These are phyloP conservation scores for Kazachstania bromeliacearum DNA, from an alignment of 805 yeast genomes.

Conservation along the genomic window DNA sequence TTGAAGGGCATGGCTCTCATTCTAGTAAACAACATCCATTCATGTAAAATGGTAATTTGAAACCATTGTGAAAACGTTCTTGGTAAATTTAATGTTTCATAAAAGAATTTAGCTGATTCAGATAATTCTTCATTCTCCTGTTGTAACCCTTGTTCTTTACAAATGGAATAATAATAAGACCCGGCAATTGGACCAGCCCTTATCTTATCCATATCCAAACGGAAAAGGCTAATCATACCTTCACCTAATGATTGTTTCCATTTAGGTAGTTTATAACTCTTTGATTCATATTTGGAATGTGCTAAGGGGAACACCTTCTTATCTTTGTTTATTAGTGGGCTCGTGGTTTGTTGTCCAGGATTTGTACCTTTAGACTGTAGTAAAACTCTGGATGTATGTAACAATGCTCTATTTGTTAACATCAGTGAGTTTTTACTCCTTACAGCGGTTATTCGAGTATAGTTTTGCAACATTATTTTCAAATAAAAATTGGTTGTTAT, in stretches of 20 bases:
- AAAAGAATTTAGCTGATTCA: slow-evolving; percentile 73
- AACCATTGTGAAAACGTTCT: slow-evolving; percentile 92
- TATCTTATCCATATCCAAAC: slow-evolving; percentile 82
- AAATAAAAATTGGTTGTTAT: too few relatives aligned
- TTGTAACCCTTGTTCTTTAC: slow-evolving; percentile 76
- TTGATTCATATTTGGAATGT: slow-evolving; percentile 33
- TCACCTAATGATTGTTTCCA: slow-evolving; percentile 58
- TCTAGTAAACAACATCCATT: slow-evolving; percentile 88
- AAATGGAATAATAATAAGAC: slow-evolving; percentile 72
- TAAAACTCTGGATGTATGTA: too few relatives aligned
- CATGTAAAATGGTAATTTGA: slow-evolving; percentile 81
- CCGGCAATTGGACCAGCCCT: slow-evolving; percentile 95
- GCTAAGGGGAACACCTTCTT: slow-evolving; percentile 28
- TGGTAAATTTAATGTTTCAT: slow-evolving; percentile 73
- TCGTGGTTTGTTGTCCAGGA: too few relatives aligned
- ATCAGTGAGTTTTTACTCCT: too few relatives aligned
- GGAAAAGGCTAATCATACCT: slow-evolving; percentile 46
- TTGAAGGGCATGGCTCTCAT: slow-evolving; percentile 95
- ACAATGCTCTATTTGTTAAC: too few relatives aligned
- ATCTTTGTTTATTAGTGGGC: too few relatives aligned
- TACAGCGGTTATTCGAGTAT: too few relatives aligned
- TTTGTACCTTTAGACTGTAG: too few relatives aligned
- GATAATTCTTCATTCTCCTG: slow-evolving; percentile 65
- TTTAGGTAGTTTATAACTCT: slow-evolving; percentile 34
- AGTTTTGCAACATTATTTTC: too few relatives aligned